Base-by-base conservation (phyloP, 805 yeast genomes). In the Saccharomyces kudriavzevii region DNA sequence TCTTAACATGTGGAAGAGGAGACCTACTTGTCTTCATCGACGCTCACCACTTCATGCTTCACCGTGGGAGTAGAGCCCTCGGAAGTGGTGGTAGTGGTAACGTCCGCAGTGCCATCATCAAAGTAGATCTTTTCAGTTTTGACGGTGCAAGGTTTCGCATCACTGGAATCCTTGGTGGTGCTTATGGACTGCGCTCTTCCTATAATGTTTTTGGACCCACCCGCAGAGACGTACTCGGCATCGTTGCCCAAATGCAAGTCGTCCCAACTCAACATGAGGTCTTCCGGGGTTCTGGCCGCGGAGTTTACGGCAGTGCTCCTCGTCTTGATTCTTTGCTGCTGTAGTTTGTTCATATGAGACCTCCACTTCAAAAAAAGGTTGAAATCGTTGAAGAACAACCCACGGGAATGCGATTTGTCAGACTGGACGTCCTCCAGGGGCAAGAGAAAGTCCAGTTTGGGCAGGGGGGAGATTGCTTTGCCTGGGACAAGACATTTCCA, bases 401-500 rank as follows among this genome's bases (percentile, higher is more conserved):
- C 90, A 54, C 74, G 68, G 35, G 73, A 72, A 48, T 83, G 80
- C 14, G 69, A 64, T 1, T 55, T 56, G 48, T 73, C 73, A 28
- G 68, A 65, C 56, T 77, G 76, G 27, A 85, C 80, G 60, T 84
- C 87, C 60, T 85, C 89, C 58, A 76, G 80, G 28, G 84, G 75
- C 52, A 83, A 62, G 22, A 77, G 63, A 13, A 66, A 67, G 22
- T 64, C 64, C 3, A 69, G 60, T 17, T 68, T 60, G 46, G 57
- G 56, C 74, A 49, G 68, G 24, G 24, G 29, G 8, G 28, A 22
- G 49, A 47, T 26, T 8, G 49, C 24, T 14, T 47, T 26, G 70
- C 63, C 76, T 11, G 96, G 96, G 68, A 91, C 85, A 48, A 92
- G 72, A 70, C 98, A 92, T 64, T 91, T 80, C 97, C 97, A 92